phyloP scores from a whole-genome alignment of 331 rosid species.

The Quercus tomentella region DNA sequence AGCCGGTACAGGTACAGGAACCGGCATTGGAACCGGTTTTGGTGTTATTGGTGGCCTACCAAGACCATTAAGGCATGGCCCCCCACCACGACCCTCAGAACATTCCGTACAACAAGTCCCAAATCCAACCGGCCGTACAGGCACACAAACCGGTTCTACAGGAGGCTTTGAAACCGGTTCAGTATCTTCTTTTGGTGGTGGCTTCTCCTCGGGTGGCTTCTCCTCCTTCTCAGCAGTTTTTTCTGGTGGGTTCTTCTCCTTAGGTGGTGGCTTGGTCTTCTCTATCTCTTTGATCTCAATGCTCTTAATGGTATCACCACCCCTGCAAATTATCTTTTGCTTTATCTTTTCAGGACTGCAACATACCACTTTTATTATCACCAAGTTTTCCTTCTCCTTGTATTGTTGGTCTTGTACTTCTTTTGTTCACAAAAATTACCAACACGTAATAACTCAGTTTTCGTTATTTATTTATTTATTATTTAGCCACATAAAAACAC shows the following conservation, averaged over 20 bases:
- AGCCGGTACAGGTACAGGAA: no score
- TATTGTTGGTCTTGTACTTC: constrained; percentile 70
- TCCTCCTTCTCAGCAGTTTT: neutral
- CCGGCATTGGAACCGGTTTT: neutral
- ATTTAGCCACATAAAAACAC: no score
- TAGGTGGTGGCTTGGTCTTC: neutral
- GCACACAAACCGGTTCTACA: no score
- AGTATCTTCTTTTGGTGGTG: neutral
- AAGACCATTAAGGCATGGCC: constrained; percentile 33
- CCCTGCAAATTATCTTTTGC: constrained; percentile 63
- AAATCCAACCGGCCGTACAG: neutral
- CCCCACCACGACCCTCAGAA: constrained; percentile 36
- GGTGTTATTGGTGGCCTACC: constrained; percentile 25
- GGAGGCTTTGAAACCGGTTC: constrained; percentile 1
- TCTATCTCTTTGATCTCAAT: constrained; percentile 43
- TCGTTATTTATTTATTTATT: neutral
- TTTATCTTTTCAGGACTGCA: constrained; percentile 67
- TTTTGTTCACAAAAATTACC: constrained; percentile 41
- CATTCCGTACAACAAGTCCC: constrained; percentile 19
- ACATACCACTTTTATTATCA: constrained; percentile 65
- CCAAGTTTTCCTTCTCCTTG: constrained; percentile 53
- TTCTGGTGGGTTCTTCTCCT: neutral
- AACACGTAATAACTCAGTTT: constrained; percentile 23
- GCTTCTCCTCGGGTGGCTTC: neutral
- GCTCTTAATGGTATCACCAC: constrained; percentile 43